Percentiles rank a stretch among this genome's conserved stretches.
Conservation (phyloP, 2,329 filamentous ascomycete species). For the Keithomyces neogunnii region DNA sequence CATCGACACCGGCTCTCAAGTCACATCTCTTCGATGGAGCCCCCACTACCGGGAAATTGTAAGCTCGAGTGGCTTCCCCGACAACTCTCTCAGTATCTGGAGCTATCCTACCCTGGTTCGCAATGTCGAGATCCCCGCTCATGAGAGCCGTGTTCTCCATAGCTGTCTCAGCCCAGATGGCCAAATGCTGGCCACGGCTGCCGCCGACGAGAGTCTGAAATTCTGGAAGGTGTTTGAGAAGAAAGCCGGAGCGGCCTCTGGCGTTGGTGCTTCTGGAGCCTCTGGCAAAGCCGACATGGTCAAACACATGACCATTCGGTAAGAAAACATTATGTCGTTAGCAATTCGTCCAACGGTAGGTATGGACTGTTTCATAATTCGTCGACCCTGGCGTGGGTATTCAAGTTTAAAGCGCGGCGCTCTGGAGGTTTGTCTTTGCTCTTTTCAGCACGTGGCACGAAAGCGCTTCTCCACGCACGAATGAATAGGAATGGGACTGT, state of each 20-base stretch:
- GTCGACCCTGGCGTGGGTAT: constrained; percentile 20
- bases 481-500: constrained; percentile 25
- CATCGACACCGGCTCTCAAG: constrained; percentile 96
- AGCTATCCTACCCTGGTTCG: constrained; percentile 95
- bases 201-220: constrained; percentile 94
- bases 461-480: constrained; percentile 36
- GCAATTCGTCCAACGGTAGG: constrained; percentile 32
- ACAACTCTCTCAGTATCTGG: constrained; percentile 98
- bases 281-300: constrained; percentile 75
- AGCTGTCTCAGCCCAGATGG: constrained; percentile 95
- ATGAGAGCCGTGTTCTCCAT: constrained; percentile 94
- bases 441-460: constrained; percentile 39
- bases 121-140: constrained; percentile 95
- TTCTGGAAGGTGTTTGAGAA: constrained; percentile 99
- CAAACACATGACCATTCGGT: constrained; percentile 94
- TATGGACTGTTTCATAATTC: constrained; percentile 35
- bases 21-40: constrained; percentile 94
- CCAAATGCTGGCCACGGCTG: constrained; percentile 93
- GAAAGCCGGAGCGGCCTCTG: constrained; percentile 69
- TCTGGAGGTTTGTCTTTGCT: constrained; percentile 31
- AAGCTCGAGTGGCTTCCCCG: constrained; percentile 95
- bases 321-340: constrained; percentile 24
- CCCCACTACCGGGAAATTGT: constrained; percentile 97
- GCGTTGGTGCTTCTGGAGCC: constrained; percentile 55
- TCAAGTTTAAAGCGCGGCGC: constrained; percentile 40